Evolutionary conservation across 306 rosid species (phyloP).

Genomic region (Corylus americana): DNA sequence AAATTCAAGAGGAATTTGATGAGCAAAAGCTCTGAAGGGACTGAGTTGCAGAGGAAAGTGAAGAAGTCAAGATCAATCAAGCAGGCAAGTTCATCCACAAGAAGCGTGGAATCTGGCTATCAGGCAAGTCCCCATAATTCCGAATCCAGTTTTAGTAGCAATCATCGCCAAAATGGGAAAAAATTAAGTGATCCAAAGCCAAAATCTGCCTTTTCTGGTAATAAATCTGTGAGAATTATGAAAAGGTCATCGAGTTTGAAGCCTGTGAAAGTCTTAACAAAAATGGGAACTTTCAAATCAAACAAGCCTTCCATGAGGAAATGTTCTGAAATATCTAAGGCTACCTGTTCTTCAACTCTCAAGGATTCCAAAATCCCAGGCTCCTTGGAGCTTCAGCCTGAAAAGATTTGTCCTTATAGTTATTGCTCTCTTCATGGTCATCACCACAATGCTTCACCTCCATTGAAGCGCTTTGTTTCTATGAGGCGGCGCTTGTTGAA

Average conservation of each 20-base stretch:
- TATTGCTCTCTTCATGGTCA: slow-evolving; percentile 93
- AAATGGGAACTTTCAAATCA: slow-evolving; percentile 44
- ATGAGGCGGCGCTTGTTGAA: slow-evolving; percentile 62
- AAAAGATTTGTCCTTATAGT: slow-evolving; percentile 66
- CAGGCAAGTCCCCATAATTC: slow-evolving; percentile 32
- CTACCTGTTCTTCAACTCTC: slow-evolving; percentile 78
- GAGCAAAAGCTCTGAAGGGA: slow-evolving; percentile 52
- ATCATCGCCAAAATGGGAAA: slow-evolving; percentile 21
- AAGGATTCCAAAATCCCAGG: slow-evolving; percentile 67
- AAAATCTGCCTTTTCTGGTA: slow-evolving; percentile 32
- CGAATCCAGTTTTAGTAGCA: slow-evolving; percentile 35
- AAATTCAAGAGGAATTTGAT: slow-evolving; percentile 52
- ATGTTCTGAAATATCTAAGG: slow-evolving; percentile 38
- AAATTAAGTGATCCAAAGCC: slow-evolving; percentile 26
- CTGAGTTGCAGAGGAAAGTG: slow-evolving; percentile 40
- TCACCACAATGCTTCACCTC: slow-evolving; percentile 51
- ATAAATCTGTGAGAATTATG: slow-evolving; percentile 40
- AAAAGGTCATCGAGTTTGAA: slow-evolving; percentile 57
- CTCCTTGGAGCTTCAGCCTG: slow-evolving; percentile 36
- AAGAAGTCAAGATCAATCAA: slow-evolving; percentile 47
- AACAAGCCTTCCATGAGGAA: slow-evolving; percentile 37
- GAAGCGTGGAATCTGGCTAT: slow-evolving; percentile 10
- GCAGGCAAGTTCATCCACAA: slow-evolving; percentile 23
- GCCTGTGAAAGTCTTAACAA: slow-evolving; percentile 55
- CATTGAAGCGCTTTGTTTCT: slow-evolving; percentile 67